Evolutionary conservation across 2,329 filamentous ascomycete genomes (phyloP), one percentile per base, ranked within the genome.

Genomic region (Pestalotiopsis sp.): DNA sequence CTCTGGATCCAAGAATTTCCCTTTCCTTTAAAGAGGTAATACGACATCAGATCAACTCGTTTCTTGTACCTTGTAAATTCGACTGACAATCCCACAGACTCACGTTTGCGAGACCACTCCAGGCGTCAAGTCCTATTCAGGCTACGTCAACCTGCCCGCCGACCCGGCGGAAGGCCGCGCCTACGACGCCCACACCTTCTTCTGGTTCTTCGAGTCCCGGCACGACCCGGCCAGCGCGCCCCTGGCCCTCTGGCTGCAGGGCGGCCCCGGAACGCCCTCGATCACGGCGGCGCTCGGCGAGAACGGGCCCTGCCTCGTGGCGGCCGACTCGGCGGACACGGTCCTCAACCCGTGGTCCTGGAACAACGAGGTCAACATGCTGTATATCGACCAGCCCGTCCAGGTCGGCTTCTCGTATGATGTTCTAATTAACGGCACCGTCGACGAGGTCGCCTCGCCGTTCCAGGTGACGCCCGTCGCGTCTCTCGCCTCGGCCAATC

Each of bases 61-160:
- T 38, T 9, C 23, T 7, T 31, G 6, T n/a, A 61, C 13, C 5
- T 20, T 41, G 27, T 9, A 17, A 9, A 20, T 4, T 7, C 17
- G 9, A 3, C 59, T 61, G n/a, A 61, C 59, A 61, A 38, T 5
- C 11, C 6, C 23, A 52, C 23, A 67, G 66, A 67, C 58, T 14
- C 57, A 67, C 14, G 63, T 86, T 38, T 87, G 85, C 71, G 85
- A 87, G 76, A 87, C 84, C 0, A 86, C 84, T 1, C 82, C 82
- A 2, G 85, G 85, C 4, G 85, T 86, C 52, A 83, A 84, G 61
- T 83, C 81, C 2, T 87, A 86, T 70, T 78, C 80, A 59, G 76
- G 76, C 5, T 78, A 78, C 58, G 74, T 78, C 4, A 75, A 78
- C 62, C 71, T 78, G 2, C 73, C 75, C 52, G 72, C 71, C 20